phyloP scores from a whole-genome alignment of 2,329 filamentous ascomycete species.

The Harringtonia lauricola region DNA sequence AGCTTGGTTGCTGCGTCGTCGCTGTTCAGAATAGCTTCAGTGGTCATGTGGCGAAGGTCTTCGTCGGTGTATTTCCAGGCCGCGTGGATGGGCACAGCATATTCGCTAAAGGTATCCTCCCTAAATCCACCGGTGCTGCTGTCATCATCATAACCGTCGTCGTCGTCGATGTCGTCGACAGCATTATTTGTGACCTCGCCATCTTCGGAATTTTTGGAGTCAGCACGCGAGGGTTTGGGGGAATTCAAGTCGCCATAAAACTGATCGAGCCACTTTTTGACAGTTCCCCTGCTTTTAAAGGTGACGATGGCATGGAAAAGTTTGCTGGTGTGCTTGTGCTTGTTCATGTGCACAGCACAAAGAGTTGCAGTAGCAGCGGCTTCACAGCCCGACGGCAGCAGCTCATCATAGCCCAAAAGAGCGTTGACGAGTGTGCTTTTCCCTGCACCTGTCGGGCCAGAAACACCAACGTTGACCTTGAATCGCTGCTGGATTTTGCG shows the following conservation, averaged over 20 bases:
- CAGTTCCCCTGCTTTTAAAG: background rate
- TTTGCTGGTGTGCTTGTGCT: background rate
- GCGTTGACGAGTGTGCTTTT: conserved; percentile 6
- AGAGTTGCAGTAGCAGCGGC: conserved; percentile 2
- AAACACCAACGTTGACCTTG: conserved; percentile 2
- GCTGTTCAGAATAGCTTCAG: background rate
- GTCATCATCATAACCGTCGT: background rate
- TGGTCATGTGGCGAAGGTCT: background rate
- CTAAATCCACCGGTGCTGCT: too few species aligned
- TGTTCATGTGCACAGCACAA: conserved; percentile 2
- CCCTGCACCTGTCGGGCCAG: conserved; percentile 4
- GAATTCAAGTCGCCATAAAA: background rate
- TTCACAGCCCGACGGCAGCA: conserved; percentile 7
- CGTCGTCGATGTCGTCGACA: background rate
- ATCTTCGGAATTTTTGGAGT: background rate
- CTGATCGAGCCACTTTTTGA: conserved; percentile 2
- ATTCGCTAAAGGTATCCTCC: background rate
- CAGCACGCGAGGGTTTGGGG: background rate
- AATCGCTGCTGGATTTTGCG: background rate
- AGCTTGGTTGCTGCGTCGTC: background rate
- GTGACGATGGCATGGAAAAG: background rate
- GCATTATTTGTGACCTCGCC: background rate
- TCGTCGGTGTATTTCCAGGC: background rate
- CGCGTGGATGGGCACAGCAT: background rate
- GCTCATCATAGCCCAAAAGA: conserved; percentile 3